Percentiles rank a stretch among this genome's conserved stretches.
Conservation (phyloP, 345 rosid species). For the Mallotus nudiflorus region DNA sequence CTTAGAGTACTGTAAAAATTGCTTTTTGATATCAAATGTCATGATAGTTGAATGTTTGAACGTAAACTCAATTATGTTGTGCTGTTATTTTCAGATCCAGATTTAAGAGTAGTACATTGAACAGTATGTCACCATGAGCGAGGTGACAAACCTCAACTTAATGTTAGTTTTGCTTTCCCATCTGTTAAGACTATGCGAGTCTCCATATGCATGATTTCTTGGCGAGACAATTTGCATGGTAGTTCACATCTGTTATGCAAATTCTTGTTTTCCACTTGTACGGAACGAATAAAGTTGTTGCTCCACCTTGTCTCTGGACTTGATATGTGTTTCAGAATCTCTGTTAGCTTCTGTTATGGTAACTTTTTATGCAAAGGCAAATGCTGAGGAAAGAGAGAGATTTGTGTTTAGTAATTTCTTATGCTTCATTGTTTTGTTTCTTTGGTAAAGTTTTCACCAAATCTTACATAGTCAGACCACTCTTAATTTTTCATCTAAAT, state of each 20-base stretch:
- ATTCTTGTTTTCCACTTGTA: background rate
- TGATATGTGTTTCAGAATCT: background rate
- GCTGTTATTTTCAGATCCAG: background rate
- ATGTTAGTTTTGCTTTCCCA: background rate
- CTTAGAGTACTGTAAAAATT: background rate
- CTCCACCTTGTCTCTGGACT: background rate
- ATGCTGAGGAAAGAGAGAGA: background rate
- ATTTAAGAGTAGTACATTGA: background rate
- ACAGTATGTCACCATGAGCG: too few species aligned
- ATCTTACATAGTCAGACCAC: background rate
- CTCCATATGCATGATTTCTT: background rate
- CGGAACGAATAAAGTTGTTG: background rate
- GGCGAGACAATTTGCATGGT: background rate
- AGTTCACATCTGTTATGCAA: constrained; percentile 2
- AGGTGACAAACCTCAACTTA: background rate
- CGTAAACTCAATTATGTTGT: background rate
- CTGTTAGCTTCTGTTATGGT: background rate
- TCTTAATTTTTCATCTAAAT: background rate
- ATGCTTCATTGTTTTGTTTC: background rate
- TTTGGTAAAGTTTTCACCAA: background rate
- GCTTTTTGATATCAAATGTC: background rate
- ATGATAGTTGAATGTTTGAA: background rate
- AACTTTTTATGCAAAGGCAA: background rate
- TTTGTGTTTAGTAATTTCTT: background rate
- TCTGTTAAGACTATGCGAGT: background rate